Percentiles rank a stretch among this genome's conserved stretches.
Conservation (phyloP, 1,139 yeast species). For the Entelexis paramagnoliae region DNA sequence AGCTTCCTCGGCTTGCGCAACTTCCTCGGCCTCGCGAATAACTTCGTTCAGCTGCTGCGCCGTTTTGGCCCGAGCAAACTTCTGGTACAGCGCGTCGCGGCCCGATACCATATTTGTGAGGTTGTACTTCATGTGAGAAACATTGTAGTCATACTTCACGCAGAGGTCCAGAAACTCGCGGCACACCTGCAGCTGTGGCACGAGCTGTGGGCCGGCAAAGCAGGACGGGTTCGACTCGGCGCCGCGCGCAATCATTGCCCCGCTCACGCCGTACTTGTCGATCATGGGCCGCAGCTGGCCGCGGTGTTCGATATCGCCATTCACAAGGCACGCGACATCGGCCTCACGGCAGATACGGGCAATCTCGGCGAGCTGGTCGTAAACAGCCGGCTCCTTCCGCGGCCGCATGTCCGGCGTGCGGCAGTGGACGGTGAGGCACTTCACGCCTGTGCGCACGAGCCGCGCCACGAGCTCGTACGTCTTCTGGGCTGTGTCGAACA, state of each 20-base stretch:
- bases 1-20: neutral
- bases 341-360: conserved; percentile 52
- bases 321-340: conserved; percentile 62
- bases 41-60: conserved; percentile 40
- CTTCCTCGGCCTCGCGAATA: conserved; percentile 10
- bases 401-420: conserved; percentile 85
- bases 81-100: conserved; percentile 50
- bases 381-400: conserved; percentile 57
- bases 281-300: conserved; percentile 49
- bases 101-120: conserved; percentile 73
- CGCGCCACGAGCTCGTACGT: conserved; percentile 52
- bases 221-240: conserved; percentile 84
- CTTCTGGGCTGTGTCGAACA: conserved; percentile 52
- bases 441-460: conserved; percentile 69
- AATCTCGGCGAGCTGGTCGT: conserved; percentile 51
- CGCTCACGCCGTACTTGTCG: conserved; percentile 45
- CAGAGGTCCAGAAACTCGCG: conserved; percentile 52
- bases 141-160: conserved; percentile 46
- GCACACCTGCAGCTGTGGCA: conserved; percentile 47
- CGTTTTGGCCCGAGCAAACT: conserved; percentile 47
- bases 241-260: conserved; percentile 88
- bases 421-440: conserved; percentile 81
- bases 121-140: conserved; percentile 71
- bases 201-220: conserved; percentile 33
- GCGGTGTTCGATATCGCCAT: conserved; percentile 60